These are phyloP conservation scores for Pythium aristosporum DNA, from an alignment of 352 stramenopile genomes.

Conservation along the genomic window DNA sequence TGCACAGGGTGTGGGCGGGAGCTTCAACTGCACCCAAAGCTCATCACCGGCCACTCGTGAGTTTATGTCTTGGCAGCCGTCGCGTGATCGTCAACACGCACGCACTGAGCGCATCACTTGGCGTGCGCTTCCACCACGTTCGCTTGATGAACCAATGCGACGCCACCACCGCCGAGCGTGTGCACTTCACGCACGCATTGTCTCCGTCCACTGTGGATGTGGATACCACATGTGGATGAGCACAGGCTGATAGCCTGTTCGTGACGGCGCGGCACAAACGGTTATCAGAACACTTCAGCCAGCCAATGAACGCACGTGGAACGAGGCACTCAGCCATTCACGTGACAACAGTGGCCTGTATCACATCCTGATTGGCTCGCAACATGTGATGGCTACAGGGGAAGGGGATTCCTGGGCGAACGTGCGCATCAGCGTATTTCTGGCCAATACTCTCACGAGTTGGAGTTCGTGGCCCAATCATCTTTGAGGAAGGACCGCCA, in stretches of 20 bases:
- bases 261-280: not conserved
- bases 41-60: too few relatives aligned
- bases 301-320: slow-evolving; percentile 4
- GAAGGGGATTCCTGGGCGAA: not conserved
- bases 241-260: not conserved
- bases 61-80: not conserved
- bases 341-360: not conserved
- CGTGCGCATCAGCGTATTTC: not conserved
- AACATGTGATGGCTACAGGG: slow-evolving; percentile 14
- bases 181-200: not conserved
- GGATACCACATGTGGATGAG: not conserved
- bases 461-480: slow-evolving; percentile 3
- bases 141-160: not conserved
- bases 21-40: too few relatives aligned
- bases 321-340: slow-evolving; percentile 9
- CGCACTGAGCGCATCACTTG: not conserved
- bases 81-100: slow-evolving; percentile 1
- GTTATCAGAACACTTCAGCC: slow-evolving; percentile 3
- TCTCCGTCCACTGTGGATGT: not conserved
- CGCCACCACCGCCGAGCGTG: not conserved
- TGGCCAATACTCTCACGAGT: slow-evolving; percentile 1
- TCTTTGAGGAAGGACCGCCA: not conserved
- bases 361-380: slow-evolving; percentile 1
- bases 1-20: too few relatives aligned
- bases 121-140: not conserved